Evolutionary conservation across 192 early-diverging fungal genomes (phyloP), one percentile per base, ranked within the genome.

Genomic region (Coemansia sp.): DNA sequence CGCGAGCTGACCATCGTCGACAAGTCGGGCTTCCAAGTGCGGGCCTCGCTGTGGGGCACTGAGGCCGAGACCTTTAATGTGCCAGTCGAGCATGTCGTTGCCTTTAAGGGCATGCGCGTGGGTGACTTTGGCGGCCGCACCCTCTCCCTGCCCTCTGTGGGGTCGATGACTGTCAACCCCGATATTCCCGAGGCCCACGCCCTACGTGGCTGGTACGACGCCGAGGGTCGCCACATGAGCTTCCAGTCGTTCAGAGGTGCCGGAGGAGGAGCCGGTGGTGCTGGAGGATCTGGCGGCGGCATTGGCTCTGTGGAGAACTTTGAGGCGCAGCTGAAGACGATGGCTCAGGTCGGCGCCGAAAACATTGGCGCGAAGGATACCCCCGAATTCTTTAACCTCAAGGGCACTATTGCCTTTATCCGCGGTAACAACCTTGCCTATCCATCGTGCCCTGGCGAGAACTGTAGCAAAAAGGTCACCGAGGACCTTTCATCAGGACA

Each of bases 391-490:
- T 94, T 97, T 70, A 84, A 74, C 30, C 66, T 88, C 37, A 88
- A 87, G 61, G 95, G 75, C 3, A 90, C 89, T 1, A 84, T 98
- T 63, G 85, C 84, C 17, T 95, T 86, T 74, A 89, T 98, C 76
- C 89, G 87, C 61, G 74, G 77, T 39, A 19, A 89, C 86, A 70
- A 75, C 16, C 55, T 89, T 58, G 84, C 77, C 38, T 99, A 99
- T 66, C 91, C 98, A 16, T 93, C 91, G 8, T 99, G 98, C 75
- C 91, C 90, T 9, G 81, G 75, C 1, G 75, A 80, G 0, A 82
- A 78, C 32, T 99, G 97, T 82, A 92, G 87, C 77, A 98, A 98
- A 76, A 99, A 98, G 87, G 88, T 96, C 28, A 85, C 70, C 3
- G 88, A 93, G 44, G 87, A 89, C 44, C 46, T 37, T 30, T 58